Conservation (phyloP, 192 early-diverging fungal genomes). For the Coemansia sp. region DNA sequence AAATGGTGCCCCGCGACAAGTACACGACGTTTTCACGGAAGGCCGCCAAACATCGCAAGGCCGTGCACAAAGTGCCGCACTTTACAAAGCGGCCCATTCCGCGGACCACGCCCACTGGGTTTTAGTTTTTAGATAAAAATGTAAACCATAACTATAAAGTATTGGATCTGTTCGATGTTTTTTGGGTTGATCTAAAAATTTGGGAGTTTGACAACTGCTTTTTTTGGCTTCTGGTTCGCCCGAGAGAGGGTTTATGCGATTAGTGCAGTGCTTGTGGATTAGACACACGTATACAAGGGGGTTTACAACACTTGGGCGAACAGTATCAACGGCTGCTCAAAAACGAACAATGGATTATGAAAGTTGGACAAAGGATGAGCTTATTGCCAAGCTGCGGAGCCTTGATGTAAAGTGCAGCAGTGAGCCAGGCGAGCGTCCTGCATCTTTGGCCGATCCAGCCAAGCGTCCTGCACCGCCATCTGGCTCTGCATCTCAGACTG, state of each 20-base stretch:
- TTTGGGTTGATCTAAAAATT: not conserved
- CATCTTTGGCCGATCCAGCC: not conserved
- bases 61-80: slow-evolving; percentile 81
- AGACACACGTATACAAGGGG: not conserved
- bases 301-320: not conserved
- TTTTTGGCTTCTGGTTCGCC: not conserved
- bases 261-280: not conserved
- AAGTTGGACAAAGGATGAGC: slow-evolving; percentile 57
- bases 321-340: not conserved
- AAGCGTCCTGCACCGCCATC: not conserved
- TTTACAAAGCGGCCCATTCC: slow-evolving; percentile 77
- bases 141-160: slow-evolving; percentile 1
- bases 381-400: slow-evolving; percentile 53
- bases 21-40: slow-evolving; percentile 79
- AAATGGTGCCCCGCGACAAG: slow-evolving; percentile 78
- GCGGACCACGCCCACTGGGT: slow-evolving; percentile 70
- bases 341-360: slow-evolving; percentile 37
- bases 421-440: not conserved
- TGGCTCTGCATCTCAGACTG: not conserved
- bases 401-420: slow-evolving; percentile 34
- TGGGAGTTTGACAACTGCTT: not conserved
- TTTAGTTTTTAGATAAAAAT: slow-evolving; percentile 36
- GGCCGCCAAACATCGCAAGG: slow-evolving; percentile 70
- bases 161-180: not conserved
- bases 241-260: not conserved